A percentile compares a stretch with the other conserved stretches of the same genome.
phyloP scores from a whole-genome alignment of 257 asterid species.

The Apocynum venetum region DNA sequence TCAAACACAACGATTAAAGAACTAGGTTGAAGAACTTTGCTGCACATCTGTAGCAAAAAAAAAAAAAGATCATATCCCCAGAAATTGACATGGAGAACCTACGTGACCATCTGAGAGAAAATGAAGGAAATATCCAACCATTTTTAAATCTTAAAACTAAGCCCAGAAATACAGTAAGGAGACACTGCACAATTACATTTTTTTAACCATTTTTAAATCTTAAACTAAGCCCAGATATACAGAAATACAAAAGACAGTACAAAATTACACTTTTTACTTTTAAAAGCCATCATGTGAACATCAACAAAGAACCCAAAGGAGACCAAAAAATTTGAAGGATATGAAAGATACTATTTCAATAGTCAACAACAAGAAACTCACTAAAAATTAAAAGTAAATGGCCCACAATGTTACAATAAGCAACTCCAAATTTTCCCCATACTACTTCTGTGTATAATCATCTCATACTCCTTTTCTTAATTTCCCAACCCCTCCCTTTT shows the following conservation, averaged over 20 bases:
- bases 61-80: not conserved
- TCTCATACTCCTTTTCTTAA: not conserved
- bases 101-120: not conserved
- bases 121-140: not conserved
- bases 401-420: too few relatives aligned
- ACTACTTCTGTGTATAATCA: not conserved
- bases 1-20: slow-evolving; percentile 78
- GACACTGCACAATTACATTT: not conserved
- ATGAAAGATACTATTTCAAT: not conserved
- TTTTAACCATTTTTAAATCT: not conserved
- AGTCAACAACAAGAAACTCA: not conserved
- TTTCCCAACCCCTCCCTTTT: too few relatives aligned
- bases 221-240: not conserved
- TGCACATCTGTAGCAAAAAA: slow-evolving; percentile 73
- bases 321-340: not conserved
- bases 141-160: not conserved
- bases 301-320: not conserved
- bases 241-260: not conserved
- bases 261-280: not conserved
- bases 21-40: slow-evolving; percentile 93
- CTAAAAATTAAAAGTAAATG: not conserved
- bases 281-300: not conserved
- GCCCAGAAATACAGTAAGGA: not conserved
- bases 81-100: not conserved
- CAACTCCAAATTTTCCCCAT: too few relatives aligned